phyloP scores from a whole-genome alignment of 495 filamentous ascomycete species.

The Annulohypoxylon maeteangense region DNA sequence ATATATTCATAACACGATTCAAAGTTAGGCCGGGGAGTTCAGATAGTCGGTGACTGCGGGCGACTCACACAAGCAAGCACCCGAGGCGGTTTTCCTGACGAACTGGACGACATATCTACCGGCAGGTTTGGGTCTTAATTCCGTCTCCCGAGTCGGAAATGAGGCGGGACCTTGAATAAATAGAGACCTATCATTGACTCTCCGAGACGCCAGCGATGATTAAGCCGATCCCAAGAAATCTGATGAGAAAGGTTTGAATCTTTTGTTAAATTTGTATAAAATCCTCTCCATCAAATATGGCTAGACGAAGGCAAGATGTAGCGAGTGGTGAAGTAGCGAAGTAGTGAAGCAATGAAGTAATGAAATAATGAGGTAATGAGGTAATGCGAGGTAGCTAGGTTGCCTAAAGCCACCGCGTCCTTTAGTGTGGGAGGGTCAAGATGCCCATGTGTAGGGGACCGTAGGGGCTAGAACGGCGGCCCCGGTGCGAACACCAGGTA shows the following conservation, averaged over 20 bases:
- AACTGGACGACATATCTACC: constrained; percentile 37
- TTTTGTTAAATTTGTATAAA: neutral
- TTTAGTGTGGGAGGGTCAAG: neutral
- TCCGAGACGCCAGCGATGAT: constrained; percentile 2
- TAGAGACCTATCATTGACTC: constrained; percentile 20
- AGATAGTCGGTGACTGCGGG: neutral
- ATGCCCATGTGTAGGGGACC: neutral
- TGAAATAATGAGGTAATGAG: neutral
- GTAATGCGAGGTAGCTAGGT: neutral
- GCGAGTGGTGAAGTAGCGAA: neutral
- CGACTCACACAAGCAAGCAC: constrained; percentile 44
- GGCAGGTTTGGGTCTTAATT: neutral
- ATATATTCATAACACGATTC: constrained; percentile 43
- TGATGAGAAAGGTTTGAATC: neutral
- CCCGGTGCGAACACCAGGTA: neutral
- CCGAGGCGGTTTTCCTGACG: constrained; percentile 39
- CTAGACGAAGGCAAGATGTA: neutral
- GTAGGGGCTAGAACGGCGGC: neutral
- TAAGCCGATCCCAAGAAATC: neutral
- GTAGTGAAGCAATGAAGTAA: neutral
- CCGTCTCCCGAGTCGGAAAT: constrained; percentile 21
- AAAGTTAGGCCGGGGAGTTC: constrained; percentile 11
- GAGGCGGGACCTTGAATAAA: constrained; percentile 4
- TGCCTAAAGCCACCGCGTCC: constrained; percentile 1
- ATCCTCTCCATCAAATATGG: neutral